phyloP scores from a whole-genome alignment of 306 rosid species.

The Cucurbita argyrosperma region DNA sequence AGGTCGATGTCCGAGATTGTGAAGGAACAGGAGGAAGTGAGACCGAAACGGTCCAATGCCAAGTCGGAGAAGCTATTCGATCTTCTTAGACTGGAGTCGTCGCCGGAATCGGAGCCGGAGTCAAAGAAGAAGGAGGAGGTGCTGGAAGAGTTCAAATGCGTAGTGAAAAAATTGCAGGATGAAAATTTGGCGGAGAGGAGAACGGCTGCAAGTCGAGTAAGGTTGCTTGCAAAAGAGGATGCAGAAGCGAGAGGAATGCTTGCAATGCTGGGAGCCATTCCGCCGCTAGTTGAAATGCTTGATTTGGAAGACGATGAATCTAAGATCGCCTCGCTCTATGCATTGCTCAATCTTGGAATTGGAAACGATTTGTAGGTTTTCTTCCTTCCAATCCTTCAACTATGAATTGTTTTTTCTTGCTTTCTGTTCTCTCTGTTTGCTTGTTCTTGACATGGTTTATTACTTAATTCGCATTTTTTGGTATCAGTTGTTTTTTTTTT shows the following conservation, averaged over 20 bases:
- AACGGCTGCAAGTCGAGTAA: conserved; percentile 51
- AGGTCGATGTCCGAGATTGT: conserved; percentile 13
- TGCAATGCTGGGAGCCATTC: conserved; percentile 87
- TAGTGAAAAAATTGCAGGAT: conserved; percentile 42
- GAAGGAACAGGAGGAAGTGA: conserved; percentile 8
- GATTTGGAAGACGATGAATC: conserved; percentile 41
- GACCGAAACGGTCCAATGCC: conserved; percentile 7
- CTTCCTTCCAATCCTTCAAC: neutral
- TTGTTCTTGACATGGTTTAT: neutral
- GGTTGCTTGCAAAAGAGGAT: conserved; percentile 62
- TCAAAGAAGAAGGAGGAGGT: conserved; percentile 51
- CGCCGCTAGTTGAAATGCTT: conserved; percentile 82
- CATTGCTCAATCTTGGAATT: conserved; percentile 89
- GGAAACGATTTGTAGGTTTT: conserved; percentile 77
- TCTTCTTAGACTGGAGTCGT: conserved; percentile 44
- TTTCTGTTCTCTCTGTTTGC: neutral
- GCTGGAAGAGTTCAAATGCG: conserved; percentile 44
- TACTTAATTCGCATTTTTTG: neutral
- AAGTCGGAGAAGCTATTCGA: conserved; percentile 69
- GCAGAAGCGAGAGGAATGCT: conserved; percentile 50
- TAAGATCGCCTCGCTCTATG: conserved; percentile 83
- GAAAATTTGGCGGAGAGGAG: conserved; percentile 31
- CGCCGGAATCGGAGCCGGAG: conserved; percentile 32
- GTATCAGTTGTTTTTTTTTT: neutral
- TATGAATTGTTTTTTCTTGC: too few species aligned